Base-by-base conservation (phyloP, 176 grass and related monocot species). In the Alopecurus myosuroides region DNA sequence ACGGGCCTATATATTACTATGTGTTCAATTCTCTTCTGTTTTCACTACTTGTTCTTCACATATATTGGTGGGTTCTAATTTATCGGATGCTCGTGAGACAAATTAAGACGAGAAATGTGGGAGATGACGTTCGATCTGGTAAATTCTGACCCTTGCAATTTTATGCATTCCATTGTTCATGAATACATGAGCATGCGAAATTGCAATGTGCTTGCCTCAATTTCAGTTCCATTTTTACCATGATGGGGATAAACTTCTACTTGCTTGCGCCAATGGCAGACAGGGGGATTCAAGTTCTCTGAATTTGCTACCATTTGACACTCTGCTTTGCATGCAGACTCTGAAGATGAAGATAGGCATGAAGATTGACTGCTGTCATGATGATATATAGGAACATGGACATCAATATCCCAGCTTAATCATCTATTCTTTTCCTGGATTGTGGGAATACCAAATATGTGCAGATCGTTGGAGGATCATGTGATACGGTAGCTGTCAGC, bases 61-160 rank as follows among this genome's bases (percentile, higher is more conserved):
- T 58, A 58, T 58, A 58, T 58, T 58, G 55, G 55, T 58, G 10
- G 55, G n/a, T 58, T 58, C 55, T 26, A 58, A 58, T 58, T 11
- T 58, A 58, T 58, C 55, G 55, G 55, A 58, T 58, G 55, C 55
- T 58, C 26, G 55, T 58, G 23, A 26, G 55, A 26, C 55, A 58
- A 58, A 26, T 58, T 26, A 58, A 58, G 23, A 58, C 55, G 26
- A 58, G 23, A 58, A 58, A 58, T 88, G 78, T 97, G 81, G 94
- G 94, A 71, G 94, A 97, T 55, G 91, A 97, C 69, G 88, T 97
- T 89, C 81, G 94, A 86, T 97, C 94, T n/a, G 94, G 94, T 93
- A 88, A 84, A 88, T 58, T 39, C 29, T 78, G 44, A 41, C 42
- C 28, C 55, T 58, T 58, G 55, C 10, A 58, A 12, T 1, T 3